Base-by-base conservation (phyloP, 2,329 filamentous ascomycete genomes). In the Anisogramma anomala region DNA sequence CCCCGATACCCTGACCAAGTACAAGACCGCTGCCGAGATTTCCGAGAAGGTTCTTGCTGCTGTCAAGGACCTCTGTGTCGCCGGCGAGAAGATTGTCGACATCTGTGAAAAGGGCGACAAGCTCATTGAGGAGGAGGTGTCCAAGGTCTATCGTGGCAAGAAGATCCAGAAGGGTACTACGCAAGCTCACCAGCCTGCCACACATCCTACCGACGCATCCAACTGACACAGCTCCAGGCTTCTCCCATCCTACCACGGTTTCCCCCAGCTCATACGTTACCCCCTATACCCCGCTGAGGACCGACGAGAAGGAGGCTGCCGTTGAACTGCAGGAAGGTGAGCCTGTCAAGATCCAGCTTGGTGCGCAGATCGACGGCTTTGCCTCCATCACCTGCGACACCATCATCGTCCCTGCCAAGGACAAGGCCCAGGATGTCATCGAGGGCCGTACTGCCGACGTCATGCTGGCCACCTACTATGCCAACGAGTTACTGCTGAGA, bases 131-230 rank as follows among this genome's bases (percentile, higher is more conserved):
- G 89, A 94, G 58, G 91, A 96, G 67, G 74, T 94, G 42, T 66
- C 76, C 59, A 96, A 96, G 73, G 89, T 98, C 57, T 98, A 91
- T 77, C 88, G 94, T 63, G 89, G 88, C 66, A 96, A 96, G 75
- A 96, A 95, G 72, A 81, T 95, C 58, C 63, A 69, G 61, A 98
- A 98, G 75, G 91, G 84, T 84, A 57, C 34, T 17, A 15, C 22
- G 22, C 25, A n/a, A 28, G 11, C 26, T 19, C 14, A 33, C 7
- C 27, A 4, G 11, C 20, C 27, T 8, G 11, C 20, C 8, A n/a
- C 11, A 25, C 25, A 43, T 5, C 25, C 14, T 36, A 11, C 17
- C 33, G 22, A 43, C 33, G 23, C 15, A 27, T 15, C n/a, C 10
- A 31, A 25, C 27, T 41, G 30, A 38, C 25, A 31, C 22, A 6